phyloP scores from a whole-genome alignment of 148 eudicot genomes.

The Cornus controversa region DNA sequence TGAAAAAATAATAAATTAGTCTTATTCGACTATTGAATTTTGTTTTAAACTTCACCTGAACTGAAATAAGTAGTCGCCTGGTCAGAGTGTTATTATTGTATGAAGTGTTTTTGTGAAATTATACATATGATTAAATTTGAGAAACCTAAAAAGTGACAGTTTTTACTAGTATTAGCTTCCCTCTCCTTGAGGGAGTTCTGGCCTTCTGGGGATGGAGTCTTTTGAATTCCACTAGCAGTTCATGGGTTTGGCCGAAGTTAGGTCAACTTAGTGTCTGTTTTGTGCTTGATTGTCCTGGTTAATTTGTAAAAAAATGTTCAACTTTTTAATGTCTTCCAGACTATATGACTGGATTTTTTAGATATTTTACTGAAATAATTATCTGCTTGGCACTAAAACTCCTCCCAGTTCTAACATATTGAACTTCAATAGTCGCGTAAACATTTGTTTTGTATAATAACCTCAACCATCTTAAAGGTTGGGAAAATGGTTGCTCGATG shows the following conservation, averaged over 20 bases:
- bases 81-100: not conserved
- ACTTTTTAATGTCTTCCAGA: not conserved
- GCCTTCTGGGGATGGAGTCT: not conserved
- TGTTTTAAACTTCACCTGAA: not conserved
- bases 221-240: not conserved
- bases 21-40: not conserved
- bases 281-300: not conserved
- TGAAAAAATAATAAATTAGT: not conserved
- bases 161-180: not conserved
- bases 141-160: not conserved
- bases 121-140: not conserved
- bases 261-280: not conserved
- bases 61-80: not conserved
- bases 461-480: not conserved
- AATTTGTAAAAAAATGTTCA: not conserved
- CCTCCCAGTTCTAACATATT: not conserved
- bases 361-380: not conserved
- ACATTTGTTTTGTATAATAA: not conserved
- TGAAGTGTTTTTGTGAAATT: slow-evolving; percentile 3
- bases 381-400: slow-evolving; percentile 1
- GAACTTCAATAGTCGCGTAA: not conserved
- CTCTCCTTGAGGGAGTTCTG: not conserved
- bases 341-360: not conserved
- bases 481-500: not conserved
- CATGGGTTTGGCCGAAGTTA: not conserved